phyloP scores from a whole-genome alignment of 2,329 filamentous ascomycete species.

The Cladosporium sp. region DNA sequence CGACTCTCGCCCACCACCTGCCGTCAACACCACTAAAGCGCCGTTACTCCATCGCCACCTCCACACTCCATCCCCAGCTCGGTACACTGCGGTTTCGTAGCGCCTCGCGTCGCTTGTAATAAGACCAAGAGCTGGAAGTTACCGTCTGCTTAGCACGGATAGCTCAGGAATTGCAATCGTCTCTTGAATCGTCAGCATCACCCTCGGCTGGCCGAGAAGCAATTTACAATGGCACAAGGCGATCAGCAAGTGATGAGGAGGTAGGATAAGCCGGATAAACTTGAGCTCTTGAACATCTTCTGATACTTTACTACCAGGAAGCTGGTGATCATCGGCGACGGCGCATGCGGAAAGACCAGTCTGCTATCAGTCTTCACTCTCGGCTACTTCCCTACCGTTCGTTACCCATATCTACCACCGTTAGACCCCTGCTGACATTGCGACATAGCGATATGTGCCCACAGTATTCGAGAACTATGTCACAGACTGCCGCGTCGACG shows the following conservation, averaged over 20 bases:
- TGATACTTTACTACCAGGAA: constrained; percentile 61
- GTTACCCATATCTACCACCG: constrained; percentile 41
- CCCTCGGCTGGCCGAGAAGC: constrained; percentile 19
- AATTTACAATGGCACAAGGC: constrained; percentile 37
- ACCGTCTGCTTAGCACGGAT: background rate
- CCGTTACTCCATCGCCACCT: background rate
- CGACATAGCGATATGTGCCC: constrained; percentile 61
- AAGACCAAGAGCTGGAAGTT: constrained; percentile 5
- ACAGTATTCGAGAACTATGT: constrained; percentile 99
- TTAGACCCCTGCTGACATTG: constrained; percentile 22
- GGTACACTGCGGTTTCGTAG: constrained; percentile 1
- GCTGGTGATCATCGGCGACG: constrained; percentile 94
- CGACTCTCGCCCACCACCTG: background rate
- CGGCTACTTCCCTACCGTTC: constrained; percentile 94
- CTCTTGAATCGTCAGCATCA: background rate
- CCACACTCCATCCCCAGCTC: background rate
- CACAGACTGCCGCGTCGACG: constrained; percentile 96
- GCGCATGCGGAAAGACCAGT: constrained; percentile 98
- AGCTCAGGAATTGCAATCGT: background rate
- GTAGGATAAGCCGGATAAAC: constrained; percentile 27
- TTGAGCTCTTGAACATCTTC: background rate
- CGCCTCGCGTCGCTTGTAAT: constrained; percentile 7
- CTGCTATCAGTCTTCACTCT: constrained; percentile 95
- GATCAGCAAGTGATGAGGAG: constrained; percentile 42
- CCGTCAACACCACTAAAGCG: background rate